Base-by-base conservation (phyloP, 2,329 filamentous ascomycete genomes). In the Tolypocladium capitatum region DNA sequence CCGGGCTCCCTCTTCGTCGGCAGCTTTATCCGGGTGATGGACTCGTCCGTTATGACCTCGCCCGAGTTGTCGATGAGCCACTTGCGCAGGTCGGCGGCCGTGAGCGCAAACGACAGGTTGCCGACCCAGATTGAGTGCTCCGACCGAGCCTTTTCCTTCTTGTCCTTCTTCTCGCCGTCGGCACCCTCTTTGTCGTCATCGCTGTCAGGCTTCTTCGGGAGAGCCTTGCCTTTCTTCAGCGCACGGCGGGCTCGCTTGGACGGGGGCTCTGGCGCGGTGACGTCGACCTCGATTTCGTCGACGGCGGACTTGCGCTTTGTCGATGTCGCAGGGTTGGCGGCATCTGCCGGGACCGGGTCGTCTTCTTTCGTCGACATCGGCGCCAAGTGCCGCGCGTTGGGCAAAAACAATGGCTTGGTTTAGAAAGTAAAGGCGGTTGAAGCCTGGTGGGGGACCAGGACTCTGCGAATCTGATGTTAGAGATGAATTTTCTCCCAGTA, bases 51-150 rank as follows among this genome's bases (percentile, higher is more conserved):
- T 52, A 88, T 80, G 48, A 73, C 69, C 51, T 80, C 82, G 44
- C 81, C 81, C 7, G 81, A 81, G 61, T 81, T 79, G 34, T 81
- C 76, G 32, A 83, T 76, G n/a, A 98, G 70, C 75, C 94, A 97
- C 51, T 76, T 77, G 58, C 83, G 81, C 44, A 98, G 70, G 52
- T 88, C 81, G 13, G 78, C 71, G 50, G 84, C 81, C 41, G 84
- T 92, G 36, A 84, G 73, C 43, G 78, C 80, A 72, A 91, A 98
- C n/a, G 85, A 80, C 52, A 98, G 69, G 66, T 98, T 98, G 58
- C 94, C 92, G 57, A 98, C 86, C 92, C 92, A 98, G 55, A 98
- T 80, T 52, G 89, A 87, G 65, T 88, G 81, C 18, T 86, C 81
- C 10, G 88, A 92, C 50, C 87, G 83, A 56, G 72, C 68, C 54